A percentile compares a stretch with the other conserved stretches of the same genome.
Conservation (phyloP, 2,329 filamentous ascomycete species). For the Coniella lustricola region DNA sequence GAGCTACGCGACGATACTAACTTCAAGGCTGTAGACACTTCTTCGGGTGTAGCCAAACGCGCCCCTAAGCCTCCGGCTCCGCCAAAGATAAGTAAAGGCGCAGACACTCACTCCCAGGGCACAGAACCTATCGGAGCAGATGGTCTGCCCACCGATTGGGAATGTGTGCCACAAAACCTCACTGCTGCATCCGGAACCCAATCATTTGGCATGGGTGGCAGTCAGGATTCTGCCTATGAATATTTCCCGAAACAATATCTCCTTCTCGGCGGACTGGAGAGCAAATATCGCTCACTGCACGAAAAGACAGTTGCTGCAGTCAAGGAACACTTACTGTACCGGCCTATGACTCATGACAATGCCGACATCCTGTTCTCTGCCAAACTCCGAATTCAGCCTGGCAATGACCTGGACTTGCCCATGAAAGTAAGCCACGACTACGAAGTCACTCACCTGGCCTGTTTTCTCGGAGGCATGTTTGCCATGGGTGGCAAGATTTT, state of each 20-base stretch:
- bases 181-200: conserved; percentile 38
- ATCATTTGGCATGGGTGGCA: conserved; percentile 54
- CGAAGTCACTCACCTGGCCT: conserved; percentile 57
- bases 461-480: conserved; percentile 66
- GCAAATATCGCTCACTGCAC: conserved; percentile 69
- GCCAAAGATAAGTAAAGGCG: not conserved
- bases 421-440: conserved; percentile 39
- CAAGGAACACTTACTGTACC: conserved; percentile 68
- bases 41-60: conserved; percentile 10
- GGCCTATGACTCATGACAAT: conserved; percentile 62
- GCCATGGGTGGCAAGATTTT: conserved; percentile 59
- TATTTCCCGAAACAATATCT: conserved; percentile 67
- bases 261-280: conserved; percentile 65
- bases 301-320: conserved; percentile 59
- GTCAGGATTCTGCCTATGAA: conserved; percentile 64
- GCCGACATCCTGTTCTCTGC: conserved; percentile 70
- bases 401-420: conserved; percentile 30
- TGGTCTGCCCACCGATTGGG: conserved; percentile 30
- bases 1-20: not conserved
- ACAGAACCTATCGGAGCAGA: conserved; percentile 26
- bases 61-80: not conserved
- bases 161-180: conserved; percentile 56
- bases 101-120: not conserved
- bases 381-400: conserved; percentile 43
- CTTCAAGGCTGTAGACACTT: conserved; percentile 12